Conservation (phyloP, 1,139 yeast species). For the Debaryomyces fabryi region DNA sequence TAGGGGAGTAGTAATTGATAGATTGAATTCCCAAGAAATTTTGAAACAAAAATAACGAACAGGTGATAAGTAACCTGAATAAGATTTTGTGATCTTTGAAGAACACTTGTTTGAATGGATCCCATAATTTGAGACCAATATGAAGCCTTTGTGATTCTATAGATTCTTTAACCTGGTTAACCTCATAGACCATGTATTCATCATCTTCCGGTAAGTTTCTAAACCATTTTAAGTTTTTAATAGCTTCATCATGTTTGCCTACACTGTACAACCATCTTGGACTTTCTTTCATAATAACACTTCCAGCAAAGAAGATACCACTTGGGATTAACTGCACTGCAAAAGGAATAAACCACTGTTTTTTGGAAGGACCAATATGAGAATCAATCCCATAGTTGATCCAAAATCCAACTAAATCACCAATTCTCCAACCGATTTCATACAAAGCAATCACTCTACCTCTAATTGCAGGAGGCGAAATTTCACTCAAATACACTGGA, state of each 20-base stretch:
- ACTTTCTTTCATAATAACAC: conserved; percentile 40
- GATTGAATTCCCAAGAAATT: conserved; percentile 51
- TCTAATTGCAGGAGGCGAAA: conserved; percentile 44
- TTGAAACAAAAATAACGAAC: conserved; percentile 41
- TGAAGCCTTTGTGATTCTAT: conserved; percentile 31
- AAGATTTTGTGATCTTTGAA: conserved; percentile 31
- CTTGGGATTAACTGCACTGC: conserved; percentile 48
- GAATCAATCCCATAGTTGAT: conserved; percentile 43
- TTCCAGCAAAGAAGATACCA: conserved; percentile 40
- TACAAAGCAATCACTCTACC: conserved; percentile 43
- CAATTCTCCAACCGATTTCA: conserved; percentile 49
- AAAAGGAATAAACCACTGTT: conserved; percentile 49
- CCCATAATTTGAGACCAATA: conserved; percentile 43
- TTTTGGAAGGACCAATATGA: conserved; percentile 30
- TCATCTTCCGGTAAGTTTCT: conserved; percentile 39
- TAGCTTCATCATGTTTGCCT: conserved; percentile 37
- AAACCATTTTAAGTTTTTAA: conserved; percentile 41
- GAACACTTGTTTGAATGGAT: conserved; percentile 41
- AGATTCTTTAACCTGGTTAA: conserved; percentile 30
- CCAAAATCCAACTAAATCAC: conserved; percentile 49
- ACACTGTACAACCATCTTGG: conserved; percentile 46
- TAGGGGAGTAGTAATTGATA: conserved; percentile 50
- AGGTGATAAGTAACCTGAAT: conserved; percentile 35
- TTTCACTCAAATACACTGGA: conserved; percentile 45
- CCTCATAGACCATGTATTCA: conserved; percentile 42